phyloP scores from a whole-genome alignment of 805 yeast species.

The Teunomyces pallodes region DNA sequence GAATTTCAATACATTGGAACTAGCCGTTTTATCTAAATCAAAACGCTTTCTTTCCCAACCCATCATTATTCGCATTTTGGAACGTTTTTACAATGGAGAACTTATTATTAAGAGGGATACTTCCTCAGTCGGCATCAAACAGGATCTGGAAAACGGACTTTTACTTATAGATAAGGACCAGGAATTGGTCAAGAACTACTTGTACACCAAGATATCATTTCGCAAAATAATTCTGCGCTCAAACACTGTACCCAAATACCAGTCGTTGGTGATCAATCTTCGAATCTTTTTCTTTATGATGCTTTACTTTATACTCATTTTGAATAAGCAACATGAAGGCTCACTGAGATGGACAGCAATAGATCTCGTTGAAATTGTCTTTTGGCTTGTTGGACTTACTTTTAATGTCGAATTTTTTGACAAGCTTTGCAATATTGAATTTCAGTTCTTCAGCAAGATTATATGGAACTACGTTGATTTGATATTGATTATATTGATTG shows the following conservation, averaged over 20 bases:
- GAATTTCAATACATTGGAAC: slow-evolving; percentile 46
- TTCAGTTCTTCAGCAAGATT: slow-evolving; percentile 43
- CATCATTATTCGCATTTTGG: slow-evolving; percentile 43
- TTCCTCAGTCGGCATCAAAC: neutral
- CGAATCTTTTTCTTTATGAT: slow-evolving; percentile 30
- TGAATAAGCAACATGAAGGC: slow-evolving; percentile 17
- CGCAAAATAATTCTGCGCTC: slow-evolving; percentile 29
- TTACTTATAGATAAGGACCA: slow-evolving; percentile 8
- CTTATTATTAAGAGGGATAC: slow-evolving; percentile 35
- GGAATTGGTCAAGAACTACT: slow-evolving; percentile 21
- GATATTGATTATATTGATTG: slow-evolving; percentile 37
- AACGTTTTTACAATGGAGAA: slow-evolving; percentile 52
- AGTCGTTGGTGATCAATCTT: slow-evolving; percentile 37
- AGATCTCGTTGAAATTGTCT: slow-evolving; percentile 30
- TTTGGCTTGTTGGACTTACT: slow-evolving; percentile 46
- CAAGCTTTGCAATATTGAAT: slow-evolving; percentile 45
- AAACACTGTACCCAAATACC: slow-evolving; percentile 40
- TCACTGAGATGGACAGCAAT: slow-evolving; percentile 6
- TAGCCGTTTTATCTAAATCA: slow-evolving; percentile 52
- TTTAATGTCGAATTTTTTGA: slow-evolving; percentile 47
- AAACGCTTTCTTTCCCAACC: slow-evolving; percentile 54
- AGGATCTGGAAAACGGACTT: slow-evolving; percentile 16
- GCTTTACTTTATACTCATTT: slow-evolving; percentile 29
- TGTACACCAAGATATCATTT: slow-evolving; percentile 31
- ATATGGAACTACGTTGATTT: slow-evolving; percentile 55